Base-by-base conservation (phyloP, 495 filamentous ascomycete genomes). In the Thermochaetoides thermophila region DNA sequence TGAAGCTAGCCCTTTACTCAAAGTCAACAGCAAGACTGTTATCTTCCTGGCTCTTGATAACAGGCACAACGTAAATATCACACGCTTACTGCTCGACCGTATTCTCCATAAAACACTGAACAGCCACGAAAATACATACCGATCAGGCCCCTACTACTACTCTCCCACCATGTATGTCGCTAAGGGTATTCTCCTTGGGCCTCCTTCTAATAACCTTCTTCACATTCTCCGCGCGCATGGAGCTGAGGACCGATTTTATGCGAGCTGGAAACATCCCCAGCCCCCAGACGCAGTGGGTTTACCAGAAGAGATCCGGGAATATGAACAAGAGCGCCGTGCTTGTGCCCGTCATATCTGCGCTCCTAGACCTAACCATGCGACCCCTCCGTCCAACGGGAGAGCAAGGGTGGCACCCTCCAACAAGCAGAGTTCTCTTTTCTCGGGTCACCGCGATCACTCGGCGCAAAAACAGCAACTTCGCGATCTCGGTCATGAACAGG, bases 21-120 rank as follows among this genome's bases (percentile, higher is more conserved):
- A 45, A 24, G 50, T 54, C 1, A 44, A 56, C 19, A 55, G 57
- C 8, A 61, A 61, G 26, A 59, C 58, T 0, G 41, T 46, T 18
- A 56, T 62, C 17, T 56, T 64, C 31, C 48, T 64, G 5, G 55
- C 59, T 0, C 40, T 64, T 1, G 57, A 64, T 28, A 61, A 60
- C 18, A 31, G 40, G 4, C 25, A 60, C 18, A 54, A 60, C 19
- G 29, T 57, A 17, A 30, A 45, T 5, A 61, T 59, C 27, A 55
- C 52, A 0, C 50, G 40, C 18, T 31, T 56, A 2, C 36, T 64
- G 0, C 34, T 64, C 1, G 38, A 37, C 27, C 53, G 40, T 31
- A 38, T 34, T 31, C 44, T 51, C 32, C 55, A 50, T 49, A 48
- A 40, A 33, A 56, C 53, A 10, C 45, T 64, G 17, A 62, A 64